Conservation (phyloP, 495 filamentous ascomycete species). For the Penicillium canescens region DNA sequence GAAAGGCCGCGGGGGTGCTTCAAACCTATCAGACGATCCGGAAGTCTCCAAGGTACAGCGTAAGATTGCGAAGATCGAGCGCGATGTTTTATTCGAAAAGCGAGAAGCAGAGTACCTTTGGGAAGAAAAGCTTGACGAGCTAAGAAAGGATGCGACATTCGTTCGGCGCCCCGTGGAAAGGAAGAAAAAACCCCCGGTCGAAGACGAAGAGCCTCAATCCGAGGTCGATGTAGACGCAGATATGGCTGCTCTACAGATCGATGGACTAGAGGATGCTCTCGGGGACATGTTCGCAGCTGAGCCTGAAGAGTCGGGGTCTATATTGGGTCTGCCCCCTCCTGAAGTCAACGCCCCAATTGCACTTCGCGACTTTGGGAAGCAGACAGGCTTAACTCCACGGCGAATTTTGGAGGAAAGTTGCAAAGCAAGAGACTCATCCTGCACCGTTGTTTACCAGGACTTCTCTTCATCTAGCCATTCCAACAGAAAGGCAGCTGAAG, state of each 20-base stretch:
- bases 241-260: conserved; percentile 46
- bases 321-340: conserved; percentile 23
- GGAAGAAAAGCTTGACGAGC: conserved; percentile 62
- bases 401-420: conserved; percentile 84
- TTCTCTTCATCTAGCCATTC: conserved; percentile 71
- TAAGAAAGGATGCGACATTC: conserved; percentile 59
- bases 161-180: conserved; percentile 30
- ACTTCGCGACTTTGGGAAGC: conserved; percentile 83
- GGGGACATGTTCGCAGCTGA: conserved; percentile 68
- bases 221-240: conserved; percentile 31
- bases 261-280: conserved; percentile 57
- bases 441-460: conserved; percentile 63
- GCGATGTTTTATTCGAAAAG: conserved; percentile 84
- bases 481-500: conserved; percentile 68
- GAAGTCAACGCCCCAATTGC: conserved; percentile 34
- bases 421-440: conserved; percentile 72
- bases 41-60: conserved; percentile 62
- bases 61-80: conserved; percentile 75
- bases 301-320: conserved; percentile 19
- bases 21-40: conserved; percentile 34
- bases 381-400: conserved; percentile 66
- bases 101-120: conserved; percentile 73
- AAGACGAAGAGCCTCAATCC: conserved; percentile 43
- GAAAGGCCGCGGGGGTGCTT: conserved; percentile 29
- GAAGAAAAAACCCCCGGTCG: conserved; percentile 22